Conservation (phyloP, 805 yeast species). For the Spathaspora girioi region DNA sequence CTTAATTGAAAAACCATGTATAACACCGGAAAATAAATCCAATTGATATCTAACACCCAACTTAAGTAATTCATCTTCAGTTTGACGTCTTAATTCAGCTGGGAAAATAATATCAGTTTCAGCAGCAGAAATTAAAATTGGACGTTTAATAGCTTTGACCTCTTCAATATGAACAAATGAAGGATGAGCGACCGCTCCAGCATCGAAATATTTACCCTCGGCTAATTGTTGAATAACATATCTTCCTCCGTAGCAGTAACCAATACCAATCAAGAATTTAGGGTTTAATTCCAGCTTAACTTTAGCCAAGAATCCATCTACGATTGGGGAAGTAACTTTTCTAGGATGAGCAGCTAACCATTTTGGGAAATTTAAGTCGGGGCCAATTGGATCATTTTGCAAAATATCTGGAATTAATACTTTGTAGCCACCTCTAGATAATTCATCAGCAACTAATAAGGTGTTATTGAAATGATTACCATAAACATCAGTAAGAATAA, state of each 20-base stretch:
- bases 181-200: conserved; percentile 82
- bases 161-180: conserved; percentile 67
- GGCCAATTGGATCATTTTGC: conserved; percentile 39
- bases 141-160: conserved; percentile 50
- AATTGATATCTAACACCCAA: conserved; percentile 51
- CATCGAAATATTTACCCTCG: conserved; percentile 26
- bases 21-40: conserved; percentile 57
- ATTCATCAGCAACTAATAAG: conserved; percentile 60
- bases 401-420: conserved; percentile 78
- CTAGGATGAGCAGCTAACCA: conserved; percentile 60
- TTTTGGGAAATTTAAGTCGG: conserved; percentile 13
- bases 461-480: conserved; percentile 61
- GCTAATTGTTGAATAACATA: conserved; percentile 52
- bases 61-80: conserved; percentile 52
- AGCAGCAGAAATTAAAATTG: conserved; percentile 71
- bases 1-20: conserved; percentile 79
- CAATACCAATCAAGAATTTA: conserved; percentile 50
- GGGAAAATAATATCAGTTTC: conserved; percentile 65
- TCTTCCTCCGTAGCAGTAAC: conserved; percentile 87
- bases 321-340: conserved; percentile 44
- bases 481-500: conserved; percentile 66
- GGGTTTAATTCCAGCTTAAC: conserved; percentile 38
- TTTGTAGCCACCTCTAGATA: conserved; percentile 58
- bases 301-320: conserved; percentile 43
- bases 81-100: conserved; percentile 55